phyloP scores from a whole-genome alignment of 2,329 filamentous ascomycete species.

The Microcyclosporella mali region DNA sequence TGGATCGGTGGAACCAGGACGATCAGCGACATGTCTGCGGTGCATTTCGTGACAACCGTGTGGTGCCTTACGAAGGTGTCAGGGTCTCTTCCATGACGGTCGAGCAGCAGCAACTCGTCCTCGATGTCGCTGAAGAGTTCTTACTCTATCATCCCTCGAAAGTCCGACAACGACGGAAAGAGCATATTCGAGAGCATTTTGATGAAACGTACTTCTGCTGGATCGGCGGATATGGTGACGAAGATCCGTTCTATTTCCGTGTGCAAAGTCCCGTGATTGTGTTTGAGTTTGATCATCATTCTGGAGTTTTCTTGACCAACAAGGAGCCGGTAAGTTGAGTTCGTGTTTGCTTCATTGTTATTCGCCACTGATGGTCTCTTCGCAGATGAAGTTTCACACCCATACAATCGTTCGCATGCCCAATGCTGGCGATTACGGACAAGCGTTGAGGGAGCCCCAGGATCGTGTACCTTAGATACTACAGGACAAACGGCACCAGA shows the following conservation, averaged over 20 bases:
- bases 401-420: constrained; percentile 68
- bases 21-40: constrained; percentile 74
- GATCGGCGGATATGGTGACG: constrained; percentile 63
- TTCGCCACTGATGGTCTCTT: constrained; percentile 61
- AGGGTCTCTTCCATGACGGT: constrained; percentile 46
- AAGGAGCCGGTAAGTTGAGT: constrained; percentile 46
- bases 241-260: constrained; percentile 70
- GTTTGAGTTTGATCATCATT: constrained; percentile 74
- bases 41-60: constrained; percentile 69
- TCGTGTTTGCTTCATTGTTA: constrained; percentile 54
- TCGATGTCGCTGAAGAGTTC: constrained; percentile 57
- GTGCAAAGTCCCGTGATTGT: constrained; percentile 70
- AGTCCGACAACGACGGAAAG: constrained; percentile 51
- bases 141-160: constrained; percentile 59
- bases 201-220: constrained; percentile 73
- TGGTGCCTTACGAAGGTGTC: constrained; percentile 66
- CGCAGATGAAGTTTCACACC: constrained; percentile 64
- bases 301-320: constrained; percentile 69
- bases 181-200: constrained; percentile 51
- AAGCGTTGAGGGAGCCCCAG: constrained; percentile 32
- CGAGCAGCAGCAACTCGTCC: constrained; percentile 50
- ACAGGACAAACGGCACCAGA: too few species aligned
- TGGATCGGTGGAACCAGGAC: constrained; percentile 69
- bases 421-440: constrained; percentile 71
- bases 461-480: constrained; percentile 8